A percentile compares a stretch with the other conserved stretches of the same genome.
Conservation (phyloP, 768 basidiomycete species). For the Plicaturopsis crispa region DNA sequence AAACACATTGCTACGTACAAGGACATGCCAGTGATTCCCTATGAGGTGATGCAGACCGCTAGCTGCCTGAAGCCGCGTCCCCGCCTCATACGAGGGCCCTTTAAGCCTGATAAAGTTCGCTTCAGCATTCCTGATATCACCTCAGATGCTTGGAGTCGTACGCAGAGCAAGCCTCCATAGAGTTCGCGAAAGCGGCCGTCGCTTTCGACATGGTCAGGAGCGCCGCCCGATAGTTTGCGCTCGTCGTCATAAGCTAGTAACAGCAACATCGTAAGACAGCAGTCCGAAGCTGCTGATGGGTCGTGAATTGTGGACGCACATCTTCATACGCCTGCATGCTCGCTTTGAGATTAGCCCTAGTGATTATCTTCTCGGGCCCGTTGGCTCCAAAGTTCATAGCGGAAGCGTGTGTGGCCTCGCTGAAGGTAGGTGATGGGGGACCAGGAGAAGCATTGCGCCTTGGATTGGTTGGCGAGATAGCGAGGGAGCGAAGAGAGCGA, state of each 20-base stretch:
- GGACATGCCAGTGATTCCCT: slow-evolving; percentile 87
- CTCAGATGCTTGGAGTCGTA: slow-evolving; percentile 25
- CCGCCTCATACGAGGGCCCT: slow-evolving; percentile 73
- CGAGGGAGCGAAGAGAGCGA: slow-evolving; percentile 49
- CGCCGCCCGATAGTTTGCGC: slow-evolving; percentile 74
- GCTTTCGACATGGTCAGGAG: slow-evolving; percentile 76
- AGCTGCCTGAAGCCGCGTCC: slow-evolving; percentile 76
- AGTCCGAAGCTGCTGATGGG: too few relatives aligned
- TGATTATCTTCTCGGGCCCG: slow-evolving; percentile 78
- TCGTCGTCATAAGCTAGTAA: slow-evolving; percentile 70
- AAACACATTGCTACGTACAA: too few relatives aligned
- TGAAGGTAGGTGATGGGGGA: slow-evolving; percentile 80
- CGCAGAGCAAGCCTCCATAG: slow-evolving; percentile 81
- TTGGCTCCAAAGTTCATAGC: slow-evolving; percentile 68
- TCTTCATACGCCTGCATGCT: slow-evolving; percentile 79
- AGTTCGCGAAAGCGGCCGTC: slow-evolving; percentile 79
- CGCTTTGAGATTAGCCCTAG: slow-evolving; percentile 66
- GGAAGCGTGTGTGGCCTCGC: slow-evolving; percentile 73
- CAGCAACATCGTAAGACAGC: too few relatives aligned
- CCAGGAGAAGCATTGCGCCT: slow-evolving; percentile 38
- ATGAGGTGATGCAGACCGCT: slow-evolving; percentile 88
- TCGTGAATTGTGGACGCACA: slow-evolving; percentile 41
- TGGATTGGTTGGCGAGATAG: slow-evolving; percentile 32
- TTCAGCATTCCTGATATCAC: not conserved
- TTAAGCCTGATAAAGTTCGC: slow-evolving; percentile 44